Evolutionary conservation across 345 rosid species (phyloP), one percentile per base, ranked within the genome.

Genomic region (Pistacia vera): DNA sequence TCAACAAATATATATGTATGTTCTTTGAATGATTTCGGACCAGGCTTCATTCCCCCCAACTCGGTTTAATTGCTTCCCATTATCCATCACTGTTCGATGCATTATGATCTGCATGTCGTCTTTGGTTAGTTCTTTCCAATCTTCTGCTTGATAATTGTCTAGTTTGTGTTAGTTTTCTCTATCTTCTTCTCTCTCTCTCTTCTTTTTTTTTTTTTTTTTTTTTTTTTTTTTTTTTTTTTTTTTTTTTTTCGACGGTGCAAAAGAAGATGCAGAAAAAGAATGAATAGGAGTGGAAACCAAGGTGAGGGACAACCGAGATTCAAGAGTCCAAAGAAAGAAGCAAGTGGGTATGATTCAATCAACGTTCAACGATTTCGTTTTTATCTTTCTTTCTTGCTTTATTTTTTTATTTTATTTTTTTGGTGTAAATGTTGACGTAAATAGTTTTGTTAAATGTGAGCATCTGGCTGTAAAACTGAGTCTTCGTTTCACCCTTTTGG

Each of bases 11-110:
- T 59, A 3, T 44, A 14, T 4, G 10, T 4, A 1, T 4, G 1
- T 18, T 52, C 3, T 12, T 3, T 80, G 83, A 80, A 81, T 80
- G 95, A 83, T 88, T 82, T 91, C 97, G 98, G 93, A 93, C 98
- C 98, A 91, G 98, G 93, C 95, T 88, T 90, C 97, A 91, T 93
- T 91, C 97, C 98, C 93, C 93, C 82, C 89, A 89, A 85, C 97
- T 82, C 65, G 36, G 56, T 66, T 76, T 72, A 46, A 58, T 79
- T 51, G 65, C 8, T n/a, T 9, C 46, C 5, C 9, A 17, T 36
- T 36, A 14, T 25, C 3, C 33, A 11, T 59, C 46, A 46, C 22
- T 28, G 5, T 5, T 51, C 56, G n/a, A 58, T 35, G n/a, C n/a
- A 33, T 12, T 33, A 8, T 18, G 46, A 41, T 41, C 46, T 41